Conservation (phyloP, 108 stramenopile species). For the Stephanodiscus triporus region DNA sequence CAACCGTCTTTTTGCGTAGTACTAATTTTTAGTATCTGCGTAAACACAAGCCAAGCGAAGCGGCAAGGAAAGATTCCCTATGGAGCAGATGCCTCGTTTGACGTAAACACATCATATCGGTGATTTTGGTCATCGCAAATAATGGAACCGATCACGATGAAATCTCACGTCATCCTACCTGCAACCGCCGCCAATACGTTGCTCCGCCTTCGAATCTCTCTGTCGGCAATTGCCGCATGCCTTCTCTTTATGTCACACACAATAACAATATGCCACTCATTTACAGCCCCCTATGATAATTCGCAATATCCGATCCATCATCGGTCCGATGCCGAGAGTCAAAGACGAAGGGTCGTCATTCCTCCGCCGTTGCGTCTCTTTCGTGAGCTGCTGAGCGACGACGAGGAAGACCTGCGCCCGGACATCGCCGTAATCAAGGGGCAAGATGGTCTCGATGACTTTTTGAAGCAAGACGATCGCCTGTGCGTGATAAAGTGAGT, state of each 20-base stretch:
- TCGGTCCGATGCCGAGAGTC: too few species aligned
- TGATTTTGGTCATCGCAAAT: too few species aligned
- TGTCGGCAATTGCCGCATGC: neutral
- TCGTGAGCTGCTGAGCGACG: slow-evolving; percentile 35
- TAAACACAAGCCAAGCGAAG: too few species aligned
- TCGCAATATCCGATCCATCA: neutral
- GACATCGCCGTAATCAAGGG: slow-evolving; percentile 22
- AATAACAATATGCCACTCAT: neutral
- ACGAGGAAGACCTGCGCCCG: slow-evolving; percentile 37
- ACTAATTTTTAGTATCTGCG: too few species aligned
- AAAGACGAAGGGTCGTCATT: neutral
- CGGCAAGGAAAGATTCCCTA: too few species aligned
- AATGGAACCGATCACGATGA: too few species aligned
- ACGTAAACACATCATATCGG: too few species aligned
- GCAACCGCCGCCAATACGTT: too few species aligned
- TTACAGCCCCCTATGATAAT: neutral
- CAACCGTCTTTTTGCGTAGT: too few species aligned
- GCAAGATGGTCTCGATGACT: slow-evolving; percentile 33
- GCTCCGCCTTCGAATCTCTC: neutral
- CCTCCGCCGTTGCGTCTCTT: slow-evolving; percentile 13
- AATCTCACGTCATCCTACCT: too few species aligned
- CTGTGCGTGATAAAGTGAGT: slow-evolving; percentile 41
- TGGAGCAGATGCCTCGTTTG: too few species aligned
- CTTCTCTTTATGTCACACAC: neutral
- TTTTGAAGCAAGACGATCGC: slow-evolving; percentile 34